A percentile compares a stretch with the other conserved stretches of the same genome.
Evolutionary conservation across 2,329 filamentous ascomycete species (phyloP).

Genomic region (Aspergillus fructus): DNA sequence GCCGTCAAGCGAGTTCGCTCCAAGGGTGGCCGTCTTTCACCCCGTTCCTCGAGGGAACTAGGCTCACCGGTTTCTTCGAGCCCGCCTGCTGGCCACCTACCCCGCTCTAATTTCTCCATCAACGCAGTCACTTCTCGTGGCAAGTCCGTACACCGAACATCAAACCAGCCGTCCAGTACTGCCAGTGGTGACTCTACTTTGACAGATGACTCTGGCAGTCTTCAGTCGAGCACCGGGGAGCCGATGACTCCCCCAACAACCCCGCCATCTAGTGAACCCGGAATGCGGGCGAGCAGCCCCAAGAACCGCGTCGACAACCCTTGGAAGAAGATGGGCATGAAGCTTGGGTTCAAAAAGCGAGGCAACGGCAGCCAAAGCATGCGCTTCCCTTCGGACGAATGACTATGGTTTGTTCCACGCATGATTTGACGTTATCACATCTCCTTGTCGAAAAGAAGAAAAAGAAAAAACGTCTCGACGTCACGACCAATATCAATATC

Average conservation of each 20-base stretch:
- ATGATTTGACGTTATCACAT: background rate
- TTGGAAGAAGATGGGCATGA: slow-evolving; percentile 55
- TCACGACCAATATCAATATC: slow-evolving; percentile 17
- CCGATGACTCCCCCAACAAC: slow-evolving; percentile 54
- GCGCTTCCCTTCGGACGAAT: slow-evolving; percentile 27
- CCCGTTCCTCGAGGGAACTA: slow-evolving; percentile 34
- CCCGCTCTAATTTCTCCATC: slow-evolving; percentile 33
- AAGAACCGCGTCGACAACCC: slow-evolving; percentile 47
- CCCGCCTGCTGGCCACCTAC: slow-evolving; percentile 24
- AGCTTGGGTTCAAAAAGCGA: slow-evolving; percentile 46
- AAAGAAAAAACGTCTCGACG: background rate
- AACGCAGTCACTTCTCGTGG: slow-evolving; percentile 32
- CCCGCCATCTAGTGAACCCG: slow-evolving; percentile 47
- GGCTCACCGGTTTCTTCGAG: slow-evolving; percentile 24
- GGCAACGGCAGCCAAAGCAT: slow-evolving; percentile 25
- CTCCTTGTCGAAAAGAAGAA: no score
- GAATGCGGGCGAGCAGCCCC: slow-evolving; percentile 34
- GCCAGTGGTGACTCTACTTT: slow-evolving; percentile 40
- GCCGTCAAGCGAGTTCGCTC: slow-evolving; percentile 27
- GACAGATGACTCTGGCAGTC: slow-evolving; percentile 48
- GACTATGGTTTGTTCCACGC: slow-evolving; percentile 4
- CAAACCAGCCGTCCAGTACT: slow-evolving; percentile 35
- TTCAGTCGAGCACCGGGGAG: slow-evolving; percentile 42
- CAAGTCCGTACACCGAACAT: slow-evolving; percentile 35
- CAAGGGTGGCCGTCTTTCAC: slow-evolving; percentile 30